Evolutionary conservation across 1,284 basidiomycete species (phyloP), one percentile per base, ranked within the genome.

Genomic region (Sphaerobolus stellatus): DNA sequence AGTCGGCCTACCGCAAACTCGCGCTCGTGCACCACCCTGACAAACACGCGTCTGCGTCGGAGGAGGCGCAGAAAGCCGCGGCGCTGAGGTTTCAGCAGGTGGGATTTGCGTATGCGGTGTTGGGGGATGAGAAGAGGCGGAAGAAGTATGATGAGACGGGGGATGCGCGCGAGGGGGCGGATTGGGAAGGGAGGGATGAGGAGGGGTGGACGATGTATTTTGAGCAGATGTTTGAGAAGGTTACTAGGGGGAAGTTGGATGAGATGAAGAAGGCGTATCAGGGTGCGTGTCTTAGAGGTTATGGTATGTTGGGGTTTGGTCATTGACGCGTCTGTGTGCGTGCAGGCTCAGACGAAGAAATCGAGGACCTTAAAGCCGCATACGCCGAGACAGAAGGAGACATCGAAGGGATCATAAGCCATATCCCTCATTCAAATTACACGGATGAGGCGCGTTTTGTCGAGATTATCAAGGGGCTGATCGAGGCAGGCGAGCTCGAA

Each of bases 181-280:
- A 86, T 47, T 66, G 87, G 48, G 82, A 74, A 16, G 80, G 80
- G n/a, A 31, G 46, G 16, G 90, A 82, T 5, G 91, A 91, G 61
- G 88, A 84, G 56, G 92, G 92, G 4, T 98, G 94, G 94, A 91
- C 93, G 61, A 81, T 88, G 16, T 98, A 98, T 72, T 98, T 97
- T 65, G 86, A 88, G 66, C 86, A 88, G 54, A 72, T 97, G 62
- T 97, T 93, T 61, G 88, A 95, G 62, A 78, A 83, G 44, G 90
- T 96, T 18, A 95, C 92, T 53, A 83, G 85, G 61, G 84, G 84
- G 58, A 88, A 86, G 65, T 76, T 98, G 43, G 92, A 96, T 62
- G 90, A 96, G 65, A 83, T 94, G 80, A 94, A 92, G 80, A 83
- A 83, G 61, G 84, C 84, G 65, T 98, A 98, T 71, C 93, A 97